These are phyloP conservation scores for Cladosporium sp. DNA, from an alignment of 2,329 filamentous ascomycete genomes.

Conservation along the genomic window DNA sequence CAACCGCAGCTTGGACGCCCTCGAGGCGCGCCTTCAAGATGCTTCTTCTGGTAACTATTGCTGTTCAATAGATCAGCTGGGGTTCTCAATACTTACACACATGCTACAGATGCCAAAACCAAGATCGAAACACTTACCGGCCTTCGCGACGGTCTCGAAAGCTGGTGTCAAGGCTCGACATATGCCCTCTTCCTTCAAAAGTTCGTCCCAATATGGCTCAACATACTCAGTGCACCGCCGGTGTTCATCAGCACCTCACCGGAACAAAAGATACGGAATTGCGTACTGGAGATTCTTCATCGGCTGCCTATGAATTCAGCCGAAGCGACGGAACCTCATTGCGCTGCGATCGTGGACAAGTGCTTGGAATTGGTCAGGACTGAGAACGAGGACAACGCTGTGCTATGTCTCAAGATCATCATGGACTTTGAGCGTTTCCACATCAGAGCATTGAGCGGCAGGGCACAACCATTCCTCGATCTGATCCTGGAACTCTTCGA, in stretches of 20 bases:
- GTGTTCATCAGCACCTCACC: slow-evolving; percentile 86
- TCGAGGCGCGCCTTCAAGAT: slow-evolving; percentile 46
- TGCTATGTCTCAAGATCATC: slow-evolving; percentile 96
- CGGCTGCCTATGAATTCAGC: slow-evolving; percentile 68
- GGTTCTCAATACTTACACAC: not conserved
- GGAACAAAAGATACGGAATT: slow-evolving; percentile 93
- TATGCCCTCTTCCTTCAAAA: slow-evolving; percentile 81
- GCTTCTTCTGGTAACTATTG: slow-evolving; percentile 19
- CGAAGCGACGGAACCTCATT: slow-evolving; percentile 75
- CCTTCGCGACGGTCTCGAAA: slow-evolving; percentile 86
- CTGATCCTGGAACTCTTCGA: slow-evolving; percentile 95
- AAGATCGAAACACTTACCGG: slow-evolving; percentile 80
- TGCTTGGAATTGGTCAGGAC: slow-evolving; percentile 82
- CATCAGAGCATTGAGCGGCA: slow-evolving; percentile 71
- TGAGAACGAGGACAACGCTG: slow-evolving; percentile 98
- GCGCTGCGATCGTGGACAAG: slow-evolving; percentile 81
- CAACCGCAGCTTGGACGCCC: slow-evolving; percentile 41
- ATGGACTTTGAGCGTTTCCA: slow-evolving; percentile 96
- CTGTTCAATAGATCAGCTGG: not conserved
- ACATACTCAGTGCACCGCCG: slow-evolving; percentile 76
- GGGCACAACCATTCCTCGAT: slow-evolving; percentile 83
- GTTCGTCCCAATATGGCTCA: slow-evolving; percentile 84
- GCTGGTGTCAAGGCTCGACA: slow-evolving; percentile 72
- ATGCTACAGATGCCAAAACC: slow-evolving; percentile 64
- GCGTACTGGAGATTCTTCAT: slow-evolving; percentile 90